Percentiles rank a stretch among this genome's conserved stretches.
Evolutionary conservation across 805 yeast species (phyloP).

Genomic region (Lipomyces mesembrius): DNA sequence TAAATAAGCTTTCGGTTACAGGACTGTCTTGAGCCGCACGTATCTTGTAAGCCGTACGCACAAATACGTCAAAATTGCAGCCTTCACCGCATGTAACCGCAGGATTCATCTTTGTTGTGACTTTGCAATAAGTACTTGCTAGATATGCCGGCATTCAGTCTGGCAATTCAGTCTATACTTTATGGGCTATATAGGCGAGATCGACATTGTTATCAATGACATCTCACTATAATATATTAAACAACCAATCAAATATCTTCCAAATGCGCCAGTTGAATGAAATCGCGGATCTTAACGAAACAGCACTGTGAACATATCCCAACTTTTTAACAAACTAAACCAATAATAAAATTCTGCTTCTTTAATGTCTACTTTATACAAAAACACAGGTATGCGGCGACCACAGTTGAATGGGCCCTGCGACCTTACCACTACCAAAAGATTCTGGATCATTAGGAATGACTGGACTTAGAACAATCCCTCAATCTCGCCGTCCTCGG

Average conservation of each 20-base stretch:
- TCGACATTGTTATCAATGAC: neutral
- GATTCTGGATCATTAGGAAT: too few relatives aligned
- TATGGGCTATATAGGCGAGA: too few relatives aligned
- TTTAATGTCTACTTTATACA: neutral
- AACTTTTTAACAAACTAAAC: slow-evolving; percentile 14
- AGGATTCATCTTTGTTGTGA: too few relatives aligned
- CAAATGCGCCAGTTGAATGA: slow-evolving; percentile 39
- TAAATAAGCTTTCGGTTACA: too few relatives aligned
- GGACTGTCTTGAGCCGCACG: too few relatives aligned
- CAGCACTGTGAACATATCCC: slow-evolving; percentile 6
- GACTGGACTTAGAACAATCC: slow-evolving; percentile 68
- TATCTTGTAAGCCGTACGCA: too few relatives aligned
- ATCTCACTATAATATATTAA: neutral
- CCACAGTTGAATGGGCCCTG: slow-evolving; percentile 31
- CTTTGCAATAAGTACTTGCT: too few relatives aligned
- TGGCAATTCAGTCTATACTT: too few relatives aligned
- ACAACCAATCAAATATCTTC: slow-evolving; percentile 11
- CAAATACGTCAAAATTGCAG: too few relatives aligned
- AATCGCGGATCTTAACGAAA: slow-evolving; percentile 20
- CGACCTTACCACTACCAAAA: neutral
- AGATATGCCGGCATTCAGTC: neutral
- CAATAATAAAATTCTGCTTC: neutral
- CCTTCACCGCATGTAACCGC: too few relatives aligned
- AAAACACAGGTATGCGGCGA: slow-evolving; percentile 4
- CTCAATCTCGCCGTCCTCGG: slow-evolving; percentile 86